Evolutionary conservation across 768 basidiomycete species (phyloP).

Genomic region (Suillus weaverae): DNA sequence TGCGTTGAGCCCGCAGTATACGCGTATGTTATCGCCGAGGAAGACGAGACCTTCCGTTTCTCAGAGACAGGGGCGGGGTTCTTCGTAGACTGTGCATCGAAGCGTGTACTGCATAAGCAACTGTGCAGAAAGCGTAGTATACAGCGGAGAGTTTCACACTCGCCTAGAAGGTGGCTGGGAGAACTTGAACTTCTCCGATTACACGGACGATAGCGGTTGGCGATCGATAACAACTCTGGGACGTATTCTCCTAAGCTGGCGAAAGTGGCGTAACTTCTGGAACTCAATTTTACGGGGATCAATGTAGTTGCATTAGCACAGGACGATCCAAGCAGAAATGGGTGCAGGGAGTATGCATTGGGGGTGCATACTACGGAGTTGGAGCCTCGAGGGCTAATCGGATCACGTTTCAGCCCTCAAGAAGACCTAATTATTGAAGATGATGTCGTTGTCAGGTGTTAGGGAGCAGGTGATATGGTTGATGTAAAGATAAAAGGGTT

Average conservation of each 20-base stretch:
- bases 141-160: slow-evolving; percentile 79
- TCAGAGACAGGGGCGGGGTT: slow-evolving; percentile 87
- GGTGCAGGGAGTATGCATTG: slow-evolving; percentile 66
- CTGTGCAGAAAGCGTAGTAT: slow-evolving; percentile 64
- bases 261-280: slow-evolving; percentile 57
- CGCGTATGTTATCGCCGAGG: slow-evolving; percentile 78
- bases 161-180: slow-evolving; percentile 70
- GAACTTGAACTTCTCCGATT: slow-evolving; percentile 60
- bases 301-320: slow-evolving; percentile 52
- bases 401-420: slow-evolving; percentile 23
- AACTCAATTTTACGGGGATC: slow-evolving; percentile 74
- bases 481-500: slow-evolving; percentile 9
- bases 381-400: slow-evolving; percentile 58
- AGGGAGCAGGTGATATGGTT: slow-evolving; percentile 10
- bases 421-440: slow-evolving; percentile 1
- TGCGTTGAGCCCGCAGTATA: slow-evolving; percentile 82
- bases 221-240: slow-evolving; percentile 85
- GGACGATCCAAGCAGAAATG: slow-evolving; percentile 65
- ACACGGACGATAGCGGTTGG: slow-evolving; percentile 54
- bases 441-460: slow-evolving; percentile 9
- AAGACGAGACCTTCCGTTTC: slow-evolving; percentile 77
- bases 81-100: slow-evolving; percentile 83
- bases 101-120: slow-evolving; percentile 83
- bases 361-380: slow-evolving; percentile 61
- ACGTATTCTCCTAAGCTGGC: slow-evolving; percentile 83